phyloP scores from a whole-genome alignment of 78 protist genomes.

The Dictyostelium firmibasis region DNA sequence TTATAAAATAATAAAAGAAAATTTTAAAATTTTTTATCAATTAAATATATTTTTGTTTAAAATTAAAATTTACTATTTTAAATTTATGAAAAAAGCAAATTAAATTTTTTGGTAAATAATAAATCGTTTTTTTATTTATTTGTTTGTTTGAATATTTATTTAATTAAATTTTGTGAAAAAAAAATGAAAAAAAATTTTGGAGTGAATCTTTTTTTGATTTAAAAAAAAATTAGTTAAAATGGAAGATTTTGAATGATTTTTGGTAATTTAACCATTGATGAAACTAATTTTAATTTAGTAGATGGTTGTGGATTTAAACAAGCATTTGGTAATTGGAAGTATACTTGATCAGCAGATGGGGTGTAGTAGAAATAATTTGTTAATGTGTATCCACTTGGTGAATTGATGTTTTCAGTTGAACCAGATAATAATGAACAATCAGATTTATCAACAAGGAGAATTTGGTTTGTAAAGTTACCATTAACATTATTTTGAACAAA shows the following conservation, averaged over 20 bases:
- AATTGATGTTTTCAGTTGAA: background rate
- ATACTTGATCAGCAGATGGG: background rate
- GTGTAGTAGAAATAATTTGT: background rate
- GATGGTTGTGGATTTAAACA: background rate
- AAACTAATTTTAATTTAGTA: too few species aligned
- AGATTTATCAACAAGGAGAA: background rate
- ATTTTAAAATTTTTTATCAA: too few species aligned
- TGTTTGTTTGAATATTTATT: too few species aligned
- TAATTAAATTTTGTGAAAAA: too few species aligned
- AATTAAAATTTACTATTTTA: too few species aligned
- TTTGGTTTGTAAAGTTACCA: background rate
- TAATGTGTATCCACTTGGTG: background rate
- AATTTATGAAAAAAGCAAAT: too few species aligned
- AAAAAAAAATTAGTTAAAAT: background rate
- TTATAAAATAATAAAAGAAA: too few species aligned
- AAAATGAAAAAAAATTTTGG: too few species aligned
- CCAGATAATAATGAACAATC: background rate
- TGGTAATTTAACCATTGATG: background rate
- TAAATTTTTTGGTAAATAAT: too few species aligned
- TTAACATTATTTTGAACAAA: background rate
- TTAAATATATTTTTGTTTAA: too few species aligned
- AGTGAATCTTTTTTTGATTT: too few species aligned
- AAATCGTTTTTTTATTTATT: too few species aligned
- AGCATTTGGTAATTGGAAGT: background rate
- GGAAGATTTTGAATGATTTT: background rate